Percentiles rank a stretch among this genome's conserved stretches.
Evolutionary conservation across 345 rosid species (phyloP).

Genomic region (Kandelia obovata): DNA sequence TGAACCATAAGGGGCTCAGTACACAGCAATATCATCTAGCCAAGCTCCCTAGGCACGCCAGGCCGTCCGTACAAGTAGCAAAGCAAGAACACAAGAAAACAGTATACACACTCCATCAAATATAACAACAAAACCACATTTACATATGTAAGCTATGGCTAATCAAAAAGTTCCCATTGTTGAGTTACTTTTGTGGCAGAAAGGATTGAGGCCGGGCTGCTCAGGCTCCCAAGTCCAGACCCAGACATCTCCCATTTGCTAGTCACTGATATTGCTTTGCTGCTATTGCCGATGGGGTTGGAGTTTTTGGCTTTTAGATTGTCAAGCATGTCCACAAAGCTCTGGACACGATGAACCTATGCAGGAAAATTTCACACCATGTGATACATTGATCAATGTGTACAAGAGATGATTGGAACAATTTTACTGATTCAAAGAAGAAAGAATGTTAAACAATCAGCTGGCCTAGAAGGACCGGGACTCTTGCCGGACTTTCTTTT

Average conservation of each 20-base stretch:
- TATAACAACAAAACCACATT: too few species aligned
- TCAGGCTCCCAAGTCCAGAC: constrained; percentile 33
- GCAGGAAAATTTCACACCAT: neutral
- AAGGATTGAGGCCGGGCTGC: constrained; percentile 22
- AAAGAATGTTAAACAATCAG: too few species aligned
- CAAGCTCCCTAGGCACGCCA: too few species aligned
- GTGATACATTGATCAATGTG: too few species aligned
- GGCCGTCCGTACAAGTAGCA: too few species aligned
- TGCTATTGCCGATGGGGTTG: constrained; percentile 14
- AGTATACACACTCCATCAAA: too few species aligned
- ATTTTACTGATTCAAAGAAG: too few species aligned
- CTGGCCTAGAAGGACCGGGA: too few species aligned
- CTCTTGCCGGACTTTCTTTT: neutral
- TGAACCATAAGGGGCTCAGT: too few species aligned
- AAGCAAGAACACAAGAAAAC: too few species aligned
- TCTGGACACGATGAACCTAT: constrained; percentile 43
- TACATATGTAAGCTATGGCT: neutral
- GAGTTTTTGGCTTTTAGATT: constrained; percentile 37
- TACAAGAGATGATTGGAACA: too few species aligned
- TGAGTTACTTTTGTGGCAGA: constrained; percentile 39
- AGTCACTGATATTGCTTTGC: constrained; percentile 26
- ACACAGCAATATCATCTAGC: too few species aligned
- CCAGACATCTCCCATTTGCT: constrained; percentile 36
- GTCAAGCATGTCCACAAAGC: constrained; percentile 39
- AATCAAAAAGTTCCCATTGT: constrained; percentile 47